phyloP scores from a whole-genome alignment of 208 protist genomes.

The Phytomonas sp. region DNA sequence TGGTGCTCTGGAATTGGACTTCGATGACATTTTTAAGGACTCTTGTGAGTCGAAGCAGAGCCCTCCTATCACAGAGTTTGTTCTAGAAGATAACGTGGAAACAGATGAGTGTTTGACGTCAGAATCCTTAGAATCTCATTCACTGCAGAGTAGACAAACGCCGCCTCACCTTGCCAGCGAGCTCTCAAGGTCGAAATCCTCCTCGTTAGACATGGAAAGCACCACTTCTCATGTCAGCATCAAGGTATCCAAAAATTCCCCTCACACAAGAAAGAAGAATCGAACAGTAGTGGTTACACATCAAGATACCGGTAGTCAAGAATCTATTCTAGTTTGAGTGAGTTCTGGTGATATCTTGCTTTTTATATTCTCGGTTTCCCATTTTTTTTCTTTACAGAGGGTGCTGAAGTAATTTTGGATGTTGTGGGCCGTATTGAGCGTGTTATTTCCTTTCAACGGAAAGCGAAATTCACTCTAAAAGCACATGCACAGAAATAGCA shows the following conservation, averaged over 20 bases:
- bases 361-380: neutral
- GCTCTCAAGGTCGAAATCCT: neutral
- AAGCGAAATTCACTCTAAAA: neutral
- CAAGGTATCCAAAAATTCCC: neutral
- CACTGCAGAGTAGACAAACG: neutral
- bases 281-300: neutral
- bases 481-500: neutral
- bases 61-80: slow-evolving; percentile 22
- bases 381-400: neutral
- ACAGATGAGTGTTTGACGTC: neutral
- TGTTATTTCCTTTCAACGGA: neutral
- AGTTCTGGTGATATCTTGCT: neutral
- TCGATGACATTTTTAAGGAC: slow-evolving; percentile 69
- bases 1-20: slow-evolving; percentile 48
- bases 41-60: neutral
- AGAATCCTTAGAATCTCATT: neutral
- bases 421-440: neutral
- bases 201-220: neutral
- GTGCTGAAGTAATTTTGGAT: neutral
- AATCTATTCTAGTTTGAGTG: neutral
- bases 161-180: neutral
- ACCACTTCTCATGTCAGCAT: neutral
- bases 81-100: slow-evolving; percentile 14
- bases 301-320: neutral
- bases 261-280: neutral